Conservation (phyloP, 495 filamentous ascomycete genomes). For the Penicillium psychrofluorescens region DNA sequence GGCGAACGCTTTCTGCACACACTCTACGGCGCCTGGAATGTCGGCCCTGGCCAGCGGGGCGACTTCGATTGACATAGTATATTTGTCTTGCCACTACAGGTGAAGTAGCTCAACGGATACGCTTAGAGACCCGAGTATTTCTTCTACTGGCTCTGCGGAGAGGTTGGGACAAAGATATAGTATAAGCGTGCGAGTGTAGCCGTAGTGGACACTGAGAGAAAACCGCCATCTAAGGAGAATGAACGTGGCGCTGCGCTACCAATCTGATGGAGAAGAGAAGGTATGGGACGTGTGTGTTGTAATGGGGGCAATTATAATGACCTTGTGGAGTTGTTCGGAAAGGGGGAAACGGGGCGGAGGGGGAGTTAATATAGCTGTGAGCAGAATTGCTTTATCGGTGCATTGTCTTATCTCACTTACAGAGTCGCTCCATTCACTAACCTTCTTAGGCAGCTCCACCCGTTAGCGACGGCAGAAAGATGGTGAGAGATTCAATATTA, state of each 20-base stretch:
- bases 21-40: slow-evolving; percentile 53
- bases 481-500: not conserved
- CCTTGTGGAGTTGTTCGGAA: not conserved
- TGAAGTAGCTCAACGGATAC: slow-evolving; percentile 9
- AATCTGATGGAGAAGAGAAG: slow-evolving; percentile 1
- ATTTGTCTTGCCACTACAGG: slow-evolving; percentile 13
- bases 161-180: slow-evolving; percentile 32
- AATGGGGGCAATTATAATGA: not conserved
- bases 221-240: slow-evolving; percentile 30
- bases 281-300: not conserved
- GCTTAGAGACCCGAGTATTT: slow-evolving; percentile 17
- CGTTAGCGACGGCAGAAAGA: slow-evolving; percentile 1
- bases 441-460: slow-evolving; percentile 20
- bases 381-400: slow-evolving; percentile 2
- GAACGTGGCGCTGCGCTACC: slow-evolving; percentile 14
- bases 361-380: slow-evolving; percentile 15
- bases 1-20: slow-evolving; percentile 52
- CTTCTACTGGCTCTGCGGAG: slow-evolving; percentile 28
- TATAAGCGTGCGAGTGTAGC: slow-evolving; percentile 30
- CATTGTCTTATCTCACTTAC: slow-evolving; percentile 9
- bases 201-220: slow-evolving; percentile 26
- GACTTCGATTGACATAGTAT: slow-evolving; percentile 51
- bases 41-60: slow-evolving; percentile 47
- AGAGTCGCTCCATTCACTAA: slow-evolving; percentile 6
- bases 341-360: not conserved